A percentile compares a stretch with the other conserved stretches of the same genome.
phyloP scores from a whole-genome alignment of 1,139 yeast species.

The Nematodospora anomalae region DNA sequence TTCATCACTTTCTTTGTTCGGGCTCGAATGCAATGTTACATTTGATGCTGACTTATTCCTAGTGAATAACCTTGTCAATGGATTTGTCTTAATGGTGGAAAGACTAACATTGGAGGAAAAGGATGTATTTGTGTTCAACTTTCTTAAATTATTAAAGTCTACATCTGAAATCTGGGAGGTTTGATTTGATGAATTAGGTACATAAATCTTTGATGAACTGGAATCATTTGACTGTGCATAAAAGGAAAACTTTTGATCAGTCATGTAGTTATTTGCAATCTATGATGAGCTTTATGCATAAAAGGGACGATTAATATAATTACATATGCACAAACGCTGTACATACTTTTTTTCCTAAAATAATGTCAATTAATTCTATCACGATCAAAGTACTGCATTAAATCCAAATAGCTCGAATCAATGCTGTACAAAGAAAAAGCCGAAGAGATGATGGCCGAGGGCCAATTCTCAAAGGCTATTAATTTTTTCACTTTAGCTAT shows the following conservation, averaged over 20 bases:
- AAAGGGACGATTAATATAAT: not conserved
- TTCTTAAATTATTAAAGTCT: conserved; percentile 42
- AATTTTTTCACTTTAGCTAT: conserved; percentile 21
- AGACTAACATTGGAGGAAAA: conserved; percentile 24
- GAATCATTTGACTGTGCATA: conserved; percentile 25
- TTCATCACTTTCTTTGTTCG: not conserved
- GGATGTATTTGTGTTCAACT: conserved; percentile 35
- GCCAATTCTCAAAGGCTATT: conserved; percentile 20
- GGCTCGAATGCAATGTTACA: not conserved
- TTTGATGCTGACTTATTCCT: conserved; percentile 26
- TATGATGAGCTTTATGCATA: too few relatives aligned
- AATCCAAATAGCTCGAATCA: too few relatives aligned
- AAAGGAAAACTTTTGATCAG: conserved; percentile 9
- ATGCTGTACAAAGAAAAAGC: conserved; percentile 14
- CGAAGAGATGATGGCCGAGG: conserved; percentile 14
- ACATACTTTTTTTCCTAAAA: too few relatives aligned
- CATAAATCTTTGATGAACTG: conserved; percentile 19
- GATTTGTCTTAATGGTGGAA: conserved; percentile 26
- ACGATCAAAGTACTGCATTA: too few relatives aligned
- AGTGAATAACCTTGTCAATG: conserved; percentile 37
- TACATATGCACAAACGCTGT: too few relatives aligned
- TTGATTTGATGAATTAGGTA: conserved; percentile 14
- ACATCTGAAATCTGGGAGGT: conserved; percentile 34
- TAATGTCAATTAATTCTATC: too few relatives aligned
- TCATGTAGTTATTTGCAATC: not conserved